Evolutionary conservation across 106 monocot species (phyloP).

Genomic region (Dioscorea dumetorum): DNA sequence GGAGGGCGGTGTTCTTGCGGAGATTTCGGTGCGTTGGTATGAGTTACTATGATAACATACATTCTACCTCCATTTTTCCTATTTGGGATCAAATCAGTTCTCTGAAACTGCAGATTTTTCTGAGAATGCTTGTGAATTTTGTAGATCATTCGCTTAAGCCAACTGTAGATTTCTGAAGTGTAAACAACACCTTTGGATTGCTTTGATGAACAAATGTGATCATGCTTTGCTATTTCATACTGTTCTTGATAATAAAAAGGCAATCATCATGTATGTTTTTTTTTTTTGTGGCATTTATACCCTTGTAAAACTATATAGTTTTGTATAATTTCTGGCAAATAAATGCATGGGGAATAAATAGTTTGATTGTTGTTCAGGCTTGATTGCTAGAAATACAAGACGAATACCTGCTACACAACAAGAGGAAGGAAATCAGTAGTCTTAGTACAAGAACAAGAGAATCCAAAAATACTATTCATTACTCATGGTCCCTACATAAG

Average conservation of each 20-base stretch:
- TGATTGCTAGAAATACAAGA: not conserved
- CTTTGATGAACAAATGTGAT: not conserved
- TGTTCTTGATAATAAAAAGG: too few relatives aligned
- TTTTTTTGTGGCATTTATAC: too few relatives aligned
- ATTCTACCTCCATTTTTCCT: not conserved
- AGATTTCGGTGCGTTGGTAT: slow-evolving; percentile 40
- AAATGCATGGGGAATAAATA: not conserved
- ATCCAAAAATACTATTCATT: too few relatives aligned
- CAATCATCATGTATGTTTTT: too few relatives aligned
- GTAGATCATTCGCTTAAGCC: not conserved
- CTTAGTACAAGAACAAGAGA: too few relatives aligned
- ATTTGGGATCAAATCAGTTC: not conserved
- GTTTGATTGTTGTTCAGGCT: not conserved
- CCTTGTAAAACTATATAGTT: not conserved
- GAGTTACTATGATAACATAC: slow-evolving; percentile 22
- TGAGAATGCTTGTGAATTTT: slow-evolving; percentile 1
- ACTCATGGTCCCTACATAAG: too few relatives aligned
- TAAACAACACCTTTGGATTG: not conserved
- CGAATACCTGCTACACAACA: too few relatives aligned
- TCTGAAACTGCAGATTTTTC: not conserved
- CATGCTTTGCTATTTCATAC: too few relatives aligned
- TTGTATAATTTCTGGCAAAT: not conserved
- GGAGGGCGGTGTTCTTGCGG: slow-evolving; percentile 69
- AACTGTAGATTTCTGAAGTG: not conserved
- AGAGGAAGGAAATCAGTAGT: too few relatives aligned